Conservation (phyloP, 2,329 filamentous ascomycete species). For the Exophiala sideris region DNA sequence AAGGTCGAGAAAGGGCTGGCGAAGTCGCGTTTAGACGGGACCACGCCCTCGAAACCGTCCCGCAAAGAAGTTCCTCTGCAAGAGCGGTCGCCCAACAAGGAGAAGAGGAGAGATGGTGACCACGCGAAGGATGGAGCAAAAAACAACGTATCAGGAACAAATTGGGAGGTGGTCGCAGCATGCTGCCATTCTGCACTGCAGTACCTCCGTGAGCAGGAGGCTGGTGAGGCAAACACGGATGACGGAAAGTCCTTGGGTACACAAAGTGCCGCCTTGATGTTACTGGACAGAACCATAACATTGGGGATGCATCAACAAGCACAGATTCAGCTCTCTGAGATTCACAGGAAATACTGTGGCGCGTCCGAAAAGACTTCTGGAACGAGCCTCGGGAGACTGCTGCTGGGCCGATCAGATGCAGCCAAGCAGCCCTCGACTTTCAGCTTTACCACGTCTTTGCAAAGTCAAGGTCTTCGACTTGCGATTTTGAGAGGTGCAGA, state of each 20-base stretch:
- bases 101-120: conserved; percentile 26
- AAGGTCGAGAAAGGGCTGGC: conserved; percentile 10
- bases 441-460: conserved; percentile 23
- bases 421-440: conserved; percentile 13
- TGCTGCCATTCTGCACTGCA: conserved; percentile 41
- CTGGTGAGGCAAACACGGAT: conserved; percentile 11
- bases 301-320: conserved; percentile 16
- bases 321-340: conserved; percentile 15
- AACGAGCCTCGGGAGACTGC: conserved; percentile 2
- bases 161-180: conserved; percentile 33
- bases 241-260: conserved; percentile 4
- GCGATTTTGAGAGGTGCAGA: conserved; percentile 18
- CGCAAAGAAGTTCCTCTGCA: conserved; percentile 28
- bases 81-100: conserved; percentile 32
- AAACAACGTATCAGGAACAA: background rate
- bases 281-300: conserved; percentile 26
- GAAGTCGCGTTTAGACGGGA: background rate
- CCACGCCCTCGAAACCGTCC: background rate
- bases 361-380: conserved; percentile 1
- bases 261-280: conserved; percentile 24
- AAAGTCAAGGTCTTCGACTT: conserved; percentile 26
- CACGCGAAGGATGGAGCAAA: conserved; percentile 1
- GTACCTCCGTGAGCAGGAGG: conserved; percentile 32
- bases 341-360: conserved; percentile 21
- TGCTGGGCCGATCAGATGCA: conserved; percentile 17